phyloP scores from a whole-genome alignment of 2,329 filamentous ascomycete genomes.

The Reticulascus tulasneorum region DNA sequence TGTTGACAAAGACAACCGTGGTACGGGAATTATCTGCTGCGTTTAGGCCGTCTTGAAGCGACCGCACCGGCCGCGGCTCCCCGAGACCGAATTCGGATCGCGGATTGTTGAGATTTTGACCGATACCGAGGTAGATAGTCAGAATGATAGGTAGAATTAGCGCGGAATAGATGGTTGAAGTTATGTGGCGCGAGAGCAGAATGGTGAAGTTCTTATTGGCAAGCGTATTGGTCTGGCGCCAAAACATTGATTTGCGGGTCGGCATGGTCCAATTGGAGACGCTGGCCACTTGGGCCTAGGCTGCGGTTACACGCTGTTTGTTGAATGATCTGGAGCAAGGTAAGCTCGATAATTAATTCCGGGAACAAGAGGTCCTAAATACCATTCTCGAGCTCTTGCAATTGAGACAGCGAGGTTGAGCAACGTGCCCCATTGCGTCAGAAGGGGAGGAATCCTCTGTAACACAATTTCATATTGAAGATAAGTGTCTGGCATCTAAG shows the following conservation, averaged over 20 bases:
- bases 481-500: too few species aligned
- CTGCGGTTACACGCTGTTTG: too few species aligned
- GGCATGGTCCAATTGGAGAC: too few species aligned
- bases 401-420: too few species aligned
- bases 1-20: constrained; percentile 76
- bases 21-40: constrained; percentile 36
- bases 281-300: too few species aligned
- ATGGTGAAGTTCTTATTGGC: constrained; percentile 60
- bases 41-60: constrained; percentile 35
- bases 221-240: constrained; percentile 55
- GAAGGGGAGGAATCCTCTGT: too few species aligned
- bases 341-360: too few species aligned
- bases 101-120: constrained; percentile 78
- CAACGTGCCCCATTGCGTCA: too few species aligned
- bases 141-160: constrained; percentile 57
- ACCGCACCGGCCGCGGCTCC: constrained; percentile 53
- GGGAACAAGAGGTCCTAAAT: too few species aligned
- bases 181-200: constrained; percentile 46
- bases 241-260: constrained; percentile 1
- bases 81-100: constrained; percentile 74
- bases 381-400: too few species aligned
- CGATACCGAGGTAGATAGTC: constrained; percentile 60
- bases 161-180: constrained; percentile 51
- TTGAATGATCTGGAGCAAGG: too few species aligned
- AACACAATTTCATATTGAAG: too few species aligned